Percentiles rank a stretch among this genome's conserved stretches.
These are phyloP conservation scores for Syzygium grande DNA, from an alignment of 345 rosid species.

Conservation along the genomic window DNA sequence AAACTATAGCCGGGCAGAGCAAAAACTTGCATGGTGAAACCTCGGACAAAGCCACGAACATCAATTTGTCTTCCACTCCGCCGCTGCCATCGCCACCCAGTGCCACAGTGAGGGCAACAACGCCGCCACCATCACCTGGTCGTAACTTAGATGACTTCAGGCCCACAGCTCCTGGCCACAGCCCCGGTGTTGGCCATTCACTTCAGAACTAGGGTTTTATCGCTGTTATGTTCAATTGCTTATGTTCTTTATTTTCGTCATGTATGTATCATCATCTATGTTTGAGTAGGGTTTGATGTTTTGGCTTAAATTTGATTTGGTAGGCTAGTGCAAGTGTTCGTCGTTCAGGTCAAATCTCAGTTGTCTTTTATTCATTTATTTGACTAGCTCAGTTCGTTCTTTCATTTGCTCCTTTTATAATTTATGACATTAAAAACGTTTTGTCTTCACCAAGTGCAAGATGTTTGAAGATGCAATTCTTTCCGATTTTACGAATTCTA, in stretches of 20 bases:
- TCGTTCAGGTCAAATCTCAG: not conserved
- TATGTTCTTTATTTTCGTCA: not conserved
- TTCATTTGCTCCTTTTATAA: not conserved
- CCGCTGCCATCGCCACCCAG: not conserved
- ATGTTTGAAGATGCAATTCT: not conserved
- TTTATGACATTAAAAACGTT: not conserved
- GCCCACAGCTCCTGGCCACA: not conserved
- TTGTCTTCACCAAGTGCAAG: not conserved
- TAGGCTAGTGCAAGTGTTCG: not conserved
- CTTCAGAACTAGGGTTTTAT: not conserved
- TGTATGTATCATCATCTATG: not conserved
- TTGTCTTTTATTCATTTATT: not conserved
- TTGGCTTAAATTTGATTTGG: not conserved
- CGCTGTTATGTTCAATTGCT: not conserved
- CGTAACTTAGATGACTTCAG: not conserved
- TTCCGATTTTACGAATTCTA: not conserved
- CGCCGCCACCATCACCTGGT: not conserved
- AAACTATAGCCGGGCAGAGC: not conserved
- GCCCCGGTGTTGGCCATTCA: slow-evolving; percentile 1
- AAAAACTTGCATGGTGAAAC: not conserved
- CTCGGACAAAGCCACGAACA: not conserved
- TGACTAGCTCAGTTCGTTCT: not conserved
- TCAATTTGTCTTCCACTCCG: not conserved
- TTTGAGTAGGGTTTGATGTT: not conserved
- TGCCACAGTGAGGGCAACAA: not conserved